Evolutionary conservation across 108 stramenopile genomes (phyloP), one percentile per base, ranked within the genome.

Genomic region (Nitzschia inconspicua): DNA sequence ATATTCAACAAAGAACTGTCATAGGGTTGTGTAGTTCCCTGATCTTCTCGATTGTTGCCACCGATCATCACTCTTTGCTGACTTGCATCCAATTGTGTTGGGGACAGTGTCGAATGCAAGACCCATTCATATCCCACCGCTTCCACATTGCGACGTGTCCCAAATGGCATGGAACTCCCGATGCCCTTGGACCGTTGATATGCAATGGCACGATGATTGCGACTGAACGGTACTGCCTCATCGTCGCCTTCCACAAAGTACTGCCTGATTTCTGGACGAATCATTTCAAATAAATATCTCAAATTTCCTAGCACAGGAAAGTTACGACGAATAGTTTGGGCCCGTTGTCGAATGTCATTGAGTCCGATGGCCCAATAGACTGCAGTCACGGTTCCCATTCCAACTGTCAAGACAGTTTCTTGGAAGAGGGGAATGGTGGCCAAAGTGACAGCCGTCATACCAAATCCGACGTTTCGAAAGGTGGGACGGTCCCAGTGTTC

Each of bases 261-360:
- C 22, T 40, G 54, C 76, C 39, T 20, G 69, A 57, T 57, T 24
- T 40, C 39, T 4, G 39, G 55, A 60, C 68, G 74, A 47, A 95
- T 80, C 69, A 78, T 77, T 78, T 95, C 90, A 11, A 91, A 31
- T 11, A 92, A 25, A 60, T 91, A 93, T 9, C 94, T 68, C 42
- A 91, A 44, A 62, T 93, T 88, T 10, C 87, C 89, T 24, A 95
- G 55, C 3, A 95, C 83, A 1, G 94, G 94, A 65, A 82, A 95
- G 58, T 95, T 95, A 2, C 89, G 55, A 24, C 85, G 80, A 32
- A 95, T 73, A 10, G 88, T 70, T 50, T 89, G 88, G 18, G 61
- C 56, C 6, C 68, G 70, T 70, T 91, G 89, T 36, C 56, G 41
- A 31, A 95, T 73, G 54, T 95, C 91, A 28, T 70, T 42, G 25